These are phyloP conservation scores for Lomentospora prolificans DNA, from an alignment of 2,329 filamentous ascomycete genomes.

Conservation along the genomic window DNA sequence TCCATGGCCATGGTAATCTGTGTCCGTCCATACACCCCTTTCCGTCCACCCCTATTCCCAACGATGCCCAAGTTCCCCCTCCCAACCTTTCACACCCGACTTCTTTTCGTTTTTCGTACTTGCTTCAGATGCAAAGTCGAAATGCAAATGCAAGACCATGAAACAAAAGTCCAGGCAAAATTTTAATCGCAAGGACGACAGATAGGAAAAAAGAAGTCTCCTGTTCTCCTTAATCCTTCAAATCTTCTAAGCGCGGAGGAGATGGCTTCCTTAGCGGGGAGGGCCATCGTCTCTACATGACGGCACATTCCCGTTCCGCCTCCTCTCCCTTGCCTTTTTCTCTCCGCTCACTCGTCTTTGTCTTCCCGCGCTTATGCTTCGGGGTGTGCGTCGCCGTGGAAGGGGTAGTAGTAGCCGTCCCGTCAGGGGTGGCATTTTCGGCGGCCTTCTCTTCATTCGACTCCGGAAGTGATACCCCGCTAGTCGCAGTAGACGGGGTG, in stretches of 20 bases:
- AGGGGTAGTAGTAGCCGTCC: slow-evolving; percentile 10
- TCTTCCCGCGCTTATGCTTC: slow-evolving; percentile 17
- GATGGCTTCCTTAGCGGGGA: not conserved
- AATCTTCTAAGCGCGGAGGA: too few species aligned
- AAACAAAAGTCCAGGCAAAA: too few species aligned
- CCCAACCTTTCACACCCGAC: not conserved
- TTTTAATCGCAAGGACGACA: not conserved
- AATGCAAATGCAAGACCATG: too few species aligned
- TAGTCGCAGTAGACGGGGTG: slow-evolving; percentile 9
- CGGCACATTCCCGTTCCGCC: slow-evolving; percentile 36
- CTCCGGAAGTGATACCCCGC: slow-evolving; percentile 17
- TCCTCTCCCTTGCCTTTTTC: slow-evolving; percentile 19
- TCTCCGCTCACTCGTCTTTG: slow-evolving; percentile 15
- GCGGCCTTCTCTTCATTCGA: slow-evolving; percentile 14
- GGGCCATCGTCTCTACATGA: slow-evolving; percentile 28
- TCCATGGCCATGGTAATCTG: not conserved
- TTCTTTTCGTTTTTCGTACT: not conserved
- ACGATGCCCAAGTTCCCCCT: too few species aligned
- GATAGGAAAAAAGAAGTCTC: not conserved
- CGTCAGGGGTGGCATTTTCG: slow-evolving; percentile 1
- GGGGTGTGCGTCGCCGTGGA: slow-evolving; percentile 24
- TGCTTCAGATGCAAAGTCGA: not conserved
- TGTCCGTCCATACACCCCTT: not conserved
- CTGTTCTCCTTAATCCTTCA: not conserved
- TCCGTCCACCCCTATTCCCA: not conserved